A percentile compares a stretch with the other conserved stretches of the same genome.
Evolutionary conservation across 2,329 filamentous ascomycete genomes (phyloP).

Genomic region (Cladosporium oxysporum): DNA sequence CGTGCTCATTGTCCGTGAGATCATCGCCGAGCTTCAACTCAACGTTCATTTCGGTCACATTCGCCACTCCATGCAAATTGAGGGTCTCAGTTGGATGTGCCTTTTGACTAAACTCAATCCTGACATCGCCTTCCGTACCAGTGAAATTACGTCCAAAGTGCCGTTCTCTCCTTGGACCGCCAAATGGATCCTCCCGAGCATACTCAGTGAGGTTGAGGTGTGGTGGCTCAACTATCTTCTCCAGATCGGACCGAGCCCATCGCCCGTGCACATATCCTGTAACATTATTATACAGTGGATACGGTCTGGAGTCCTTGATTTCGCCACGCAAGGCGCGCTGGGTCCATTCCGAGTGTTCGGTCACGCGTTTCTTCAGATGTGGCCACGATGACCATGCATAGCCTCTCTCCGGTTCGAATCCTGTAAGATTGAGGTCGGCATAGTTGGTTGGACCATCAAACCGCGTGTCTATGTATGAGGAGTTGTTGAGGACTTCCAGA

Average conservation of each 20-base stretch:
- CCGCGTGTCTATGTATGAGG: conserved; percentile 46
- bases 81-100: conserved; percentile 38
- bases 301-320: conserved; percentile 41
- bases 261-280: conserved; percentile 76
- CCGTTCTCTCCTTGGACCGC: conserved; percentile 49
- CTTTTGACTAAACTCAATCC: conserved; percentile 65
- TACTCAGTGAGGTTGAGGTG: conserved; percentile 56
- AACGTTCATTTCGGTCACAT: conserved; percentile 68
- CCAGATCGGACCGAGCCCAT: conserved; percentile 65
- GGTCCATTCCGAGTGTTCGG: conserved; percentile 52
- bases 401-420: conserved; percentile 71
- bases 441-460: conserved; percentile 12
- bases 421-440: conserved; percentile 62
- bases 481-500: conserved; percentile 52
- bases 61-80: conserved; percentile 40
- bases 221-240: conserved; percentile 48
- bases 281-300: conserved; percentile 74
- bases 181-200: conserved; percentile 67
- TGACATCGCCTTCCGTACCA: conserved; percentile 67
- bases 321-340: conserved; percentile 37
- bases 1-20: conserved; percentile 72
- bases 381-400: conserved; percentile 77
- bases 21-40: conserved; percentile 73
- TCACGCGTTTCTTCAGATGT: conserved; percentile 65
- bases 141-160: conserved; percentile 79